Evolutionary conservation across 2,329 filamentous ascomycete genomes (phyloP).

Genomic region (Chaetothyriales sp.): DNA sequence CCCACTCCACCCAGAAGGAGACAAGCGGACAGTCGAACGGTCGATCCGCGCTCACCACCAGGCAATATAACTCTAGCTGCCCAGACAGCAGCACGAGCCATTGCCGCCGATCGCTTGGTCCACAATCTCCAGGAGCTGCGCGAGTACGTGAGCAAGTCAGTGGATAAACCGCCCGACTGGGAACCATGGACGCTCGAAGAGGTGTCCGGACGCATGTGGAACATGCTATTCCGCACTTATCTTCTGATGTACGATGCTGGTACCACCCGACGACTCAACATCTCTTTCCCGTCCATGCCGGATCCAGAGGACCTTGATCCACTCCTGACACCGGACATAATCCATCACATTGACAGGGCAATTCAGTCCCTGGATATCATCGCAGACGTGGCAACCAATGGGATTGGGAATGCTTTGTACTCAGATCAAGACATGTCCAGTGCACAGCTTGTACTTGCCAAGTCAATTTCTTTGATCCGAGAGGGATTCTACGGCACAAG

Average conservation of each 20-base stretch:
- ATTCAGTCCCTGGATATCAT: neutral
- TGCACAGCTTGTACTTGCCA: neutral
- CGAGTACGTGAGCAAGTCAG: neutral
- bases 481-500: neutral
- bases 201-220: neutral
- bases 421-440: neutral
- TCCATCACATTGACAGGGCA: neutral
- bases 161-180: neutral
- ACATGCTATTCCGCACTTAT: neutral
- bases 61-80: neutral
- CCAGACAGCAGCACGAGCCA: neutral
- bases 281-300: neutral
- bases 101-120: neutral
- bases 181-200: neutral
- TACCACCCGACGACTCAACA: neutral
- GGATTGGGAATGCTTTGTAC: neutral
- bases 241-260: neutral
- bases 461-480: neutral
- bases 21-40: neutral
- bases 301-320: neutral
- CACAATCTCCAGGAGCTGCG: neutral
- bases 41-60: neutral
- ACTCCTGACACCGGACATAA: neutral
- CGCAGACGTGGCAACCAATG: neutral
- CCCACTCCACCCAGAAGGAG: neutral